phyloP scores from a whole-genome alignment of 305 asterid species.

The Solanum chacoense region DNA sequence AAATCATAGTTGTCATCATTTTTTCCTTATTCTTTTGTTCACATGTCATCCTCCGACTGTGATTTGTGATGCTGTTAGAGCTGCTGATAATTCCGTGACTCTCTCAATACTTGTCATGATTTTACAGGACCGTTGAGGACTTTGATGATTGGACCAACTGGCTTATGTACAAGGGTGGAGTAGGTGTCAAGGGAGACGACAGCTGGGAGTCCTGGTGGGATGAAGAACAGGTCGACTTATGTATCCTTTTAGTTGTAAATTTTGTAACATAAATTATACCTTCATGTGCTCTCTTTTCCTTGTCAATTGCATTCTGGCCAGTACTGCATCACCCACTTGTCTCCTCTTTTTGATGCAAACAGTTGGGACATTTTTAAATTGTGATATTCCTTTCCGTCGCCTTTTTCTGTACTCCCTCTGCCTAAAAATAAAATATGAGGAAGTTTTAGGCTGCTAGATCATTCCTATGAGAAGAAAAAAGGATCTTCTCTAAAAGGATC shows the following conservation, averaged over 20 bases:
- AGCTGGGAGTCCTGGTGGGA: slow-evolving; percentile 99
- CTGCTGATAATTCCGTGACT: neutral
- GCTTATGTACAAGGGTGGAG: slow-evolving; percentile 99
- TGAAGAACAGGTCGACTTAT: slow-evolving; percentile 80
- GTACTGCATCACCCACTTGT: neutral
- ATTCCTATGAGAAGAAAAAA: neutral
- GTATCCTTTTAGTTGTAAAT: neutral
- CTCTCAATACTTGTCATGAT: neutral
- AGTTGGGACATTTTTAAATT: neutral
- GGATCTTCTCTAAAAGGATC: neutral
- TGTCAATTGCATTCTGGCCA: neutral
- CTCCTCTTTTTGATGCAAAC: neutral
- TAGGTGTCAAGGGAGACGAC: slow-evolving; percentile 87
- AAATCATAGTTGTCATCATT: neutral
- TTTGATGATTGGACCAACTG: slow-evolving; percentile 99
- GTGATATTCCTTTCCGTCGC: neutral
- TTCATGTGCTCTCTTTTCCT: neutral
- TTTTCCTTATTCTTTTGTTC: neutral
- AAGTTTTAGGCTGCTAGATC: neutral
- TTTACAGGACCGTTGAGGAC: slow-evolving; percentile 90
- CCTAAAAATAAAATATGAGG: neutral
- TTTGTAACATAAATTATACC: neutral
- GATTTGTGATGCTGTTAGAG: neutral
- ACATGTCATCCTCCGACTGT: neutral
- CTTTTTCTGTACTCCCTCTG: neutral